These are phyloP conservation scores for Pterocarpus santalinus DNA, from an alignment of 306 rosid species.

Conservation along the genomic window DNA sequence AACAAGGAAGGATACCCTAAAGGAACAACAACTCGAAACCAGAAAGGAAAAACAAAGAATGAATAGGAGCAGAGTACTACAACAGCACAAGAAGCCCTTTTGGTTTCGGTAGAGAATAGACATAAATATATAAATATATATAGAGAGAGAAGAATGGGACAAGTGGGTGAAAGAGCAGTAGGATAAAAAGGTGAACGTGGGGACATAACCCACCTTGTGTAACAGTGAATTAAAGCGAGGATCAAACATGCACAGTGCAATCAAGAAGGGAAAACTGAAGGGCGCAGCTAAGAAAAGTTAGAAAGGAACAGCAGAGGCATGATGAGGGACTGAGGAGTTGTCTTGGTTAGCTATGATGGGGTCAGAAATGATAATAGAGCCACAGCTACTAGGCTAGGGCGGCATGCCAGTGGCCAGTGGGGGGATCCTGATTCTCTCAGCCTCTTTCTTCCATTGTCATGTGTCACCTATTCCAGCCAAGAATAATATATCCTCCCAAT, in stretches of 20 bases:
- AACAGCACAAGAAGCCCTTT: background rate
- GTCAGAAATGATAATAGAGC: slow-evolving; percentile 56
- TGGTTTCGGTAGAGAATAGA: background rate
- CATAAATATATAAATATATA: background rate
- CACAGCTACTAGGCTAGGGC: slow-evolving; percentile 55
- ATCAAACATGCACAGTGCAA: slow-evolving; percentile 20
- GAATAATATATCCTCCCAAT: no score
- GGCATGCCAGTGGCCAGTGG: slow-evolving; percentile 57
- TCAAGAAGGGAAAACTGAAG: slow-evolving; percentile 31
- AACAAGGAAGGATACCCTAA: background rate
- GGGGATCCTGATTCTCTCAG: slow-evolving; percentile 27
- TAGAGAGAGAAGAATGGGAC: background rate
- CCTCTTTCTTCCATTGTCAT: slow-evolving; percentile 1
- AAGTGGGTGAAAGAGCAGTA: background rate
- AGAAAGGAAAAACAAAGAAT: background rate
- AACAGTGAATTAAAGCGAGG: slow-evolving; percentile 41
- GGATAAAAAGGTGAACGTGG: background rate
- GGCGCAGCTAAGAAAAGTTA: slow-evolving; percentile 31
- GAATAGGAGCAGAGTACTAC: background rate
- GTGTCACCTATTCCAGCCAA: slow-evolving; percentile 15
- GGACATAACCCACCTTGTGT: slow-evolving; percentile 39
- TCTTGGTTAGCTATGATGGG: slow-evolving; percentile 41
- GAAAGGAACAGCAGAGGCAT: slow-evolving; percentile 36
- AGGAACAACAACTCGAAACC: no score
- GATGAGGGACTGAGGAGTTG: slow-evolving; percentile 16